Evolutionary conservation across 768 basidiomycete genomes (phyloP).

Genomic region (Leccinum imitatum): DNA sequence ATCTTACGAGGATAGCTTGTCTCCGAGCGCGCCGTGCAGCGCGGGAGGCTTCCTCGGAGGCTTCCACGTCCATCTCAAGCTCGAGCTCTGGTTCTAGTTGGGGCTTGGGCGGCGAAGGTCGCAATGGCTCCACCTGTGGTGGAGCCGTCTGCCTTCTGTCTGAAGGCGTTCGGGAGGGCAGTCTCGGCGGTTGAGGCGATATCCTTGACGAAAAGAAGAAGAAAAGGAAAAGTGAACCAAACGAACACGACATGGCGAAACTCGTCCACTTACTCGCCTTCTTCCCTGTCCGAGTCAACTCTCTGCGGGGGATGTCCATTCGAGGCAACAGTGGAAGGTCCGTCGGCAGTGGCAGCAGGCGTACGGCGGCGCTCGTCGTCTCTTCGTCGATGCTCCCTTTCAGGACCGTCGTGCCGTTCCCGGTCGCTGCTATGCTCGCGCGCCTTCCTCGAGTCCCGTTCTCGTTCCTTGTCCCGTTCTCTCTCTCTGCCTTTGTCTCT

Average conservation of each 20-base stretch:
- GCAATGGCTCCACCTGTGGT: constrained; percentile 20
- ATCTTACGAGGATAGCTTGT: constrained; percentile 79
- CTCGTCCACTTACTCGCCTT: constrained; percentile 82
- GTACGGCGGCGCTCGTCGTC: constrained; percentile 33
- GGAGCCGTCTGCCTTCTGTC: constrained; percentile 14
- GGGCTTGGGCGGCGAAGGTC: constrained; percentile 14
- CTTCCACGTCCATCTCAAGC: constrained; percentile 52
- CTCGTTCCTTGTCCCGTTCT: constrained; percentile 36
- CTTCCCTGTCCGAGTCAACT: constrained; percentile 69
- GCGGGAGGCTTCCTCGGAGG: constrained; percentile 60
- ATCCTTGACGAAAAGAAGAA: constrained; percentile 44
- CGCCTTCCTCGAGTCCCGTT: constrained; percentile 37
- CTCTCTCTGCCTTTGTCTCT: constrained; percentile 37
- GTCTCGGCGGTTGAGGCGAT: constrained; percentile 50
- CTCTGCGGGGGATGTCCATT: constrained; percentile 28
- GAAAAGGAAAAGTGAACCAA: constrained; percentile 12
- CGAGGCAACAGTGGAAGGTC: constrained; percentile 7
- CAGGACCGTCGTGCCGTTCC: constrained; percentile 29
- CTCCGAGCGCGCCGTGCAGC: constrained; percentile 69
- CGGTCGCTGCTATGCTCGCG: constrained; percentile 29
- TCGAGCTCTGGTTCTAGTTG: constrained; percentile 44
- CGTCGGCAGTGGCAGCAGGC: constrained; percentile 12
- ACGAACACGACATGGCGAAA: constrained; percentile 6
- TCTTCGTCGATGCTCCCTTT: constrained; percentile 29
- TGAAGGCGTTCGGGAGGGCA: constrained; percentile 27